These are phyloP conservation scores for Xerocomus nothofagi DNA, from an alignment of 1,284 basidiomycete species.

Conservation along the genomic window DNA sequence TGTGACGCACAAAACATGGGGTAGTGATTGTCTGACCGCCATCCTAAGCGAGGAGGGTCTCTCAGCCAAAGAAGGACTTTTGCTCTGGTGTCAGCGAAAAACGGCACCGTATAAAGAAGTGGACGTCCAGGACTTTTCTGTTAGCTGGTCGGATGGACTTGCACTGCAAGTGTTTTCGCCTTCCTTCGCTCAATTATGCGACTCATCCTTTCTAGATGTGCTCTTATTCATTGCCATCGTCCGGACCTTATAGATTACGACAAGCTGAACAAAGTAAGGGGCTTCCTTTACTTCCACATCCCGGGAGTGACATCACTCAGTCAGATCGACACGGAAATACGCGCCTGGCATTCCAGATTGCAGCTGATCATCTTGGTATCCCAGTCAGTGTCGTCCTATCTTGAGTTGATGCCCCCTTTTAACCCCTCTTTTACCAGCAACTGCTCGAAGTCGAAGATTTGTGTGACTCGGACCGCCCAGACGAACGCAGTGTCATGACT, in stretches of 20 bases:
- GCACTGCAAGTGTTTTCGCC: constrained; percentile 75
- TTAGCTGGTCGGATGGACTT: constrained; percentile 92
- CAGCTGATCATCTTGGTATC: constrained; percentile 84
- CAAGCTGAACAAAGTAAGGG: constrained; percentile 70
- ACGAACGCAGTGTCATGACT: constrained; percentile 95
- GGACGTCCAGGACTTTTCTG: constrained; percentile 89
- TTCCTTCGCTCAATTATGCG: background rate
- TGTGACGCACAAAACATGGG: constrained; percentile 24
- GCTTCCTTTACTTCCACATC: background rate
- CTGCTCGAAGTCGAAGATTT: constrained; percentile 95
- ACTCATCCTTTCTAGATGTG: constrained; percentile 63
- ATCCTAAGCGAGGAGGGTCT: constrained; percentile 86
- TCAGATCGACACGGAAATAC: constrained; percentile 80
- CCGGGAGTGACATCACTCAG: constrained; percentile 37
- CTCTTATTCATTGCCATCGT: constrained; percentile 94
- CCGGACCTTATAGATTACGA: constrained; percentile 93
- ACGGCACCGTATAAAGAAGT: constrained; percentile 91
- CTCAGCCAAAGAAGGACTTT: constrained; percentile 92
- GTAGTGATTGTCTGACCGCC: constrained; percentile 23
- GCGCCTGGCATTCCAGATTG: constrained; percentile 81
- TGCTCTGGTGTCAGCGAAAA: constrained; percentile 98
- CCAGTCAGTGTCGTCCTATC: constrained; percentile 59
- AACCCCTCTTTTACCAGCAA: constrained; percentile 55
- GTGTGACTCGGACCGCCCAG: constrained; percentile 85
- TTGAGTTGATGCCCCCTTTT: constrained; percentile 3